Evolutionary conservation across 2,329 filamentous ascomycete species (phyloP), one percentile per base, ranked within the genome.

Genomic region (Calonectria henricotiae): DNA sequence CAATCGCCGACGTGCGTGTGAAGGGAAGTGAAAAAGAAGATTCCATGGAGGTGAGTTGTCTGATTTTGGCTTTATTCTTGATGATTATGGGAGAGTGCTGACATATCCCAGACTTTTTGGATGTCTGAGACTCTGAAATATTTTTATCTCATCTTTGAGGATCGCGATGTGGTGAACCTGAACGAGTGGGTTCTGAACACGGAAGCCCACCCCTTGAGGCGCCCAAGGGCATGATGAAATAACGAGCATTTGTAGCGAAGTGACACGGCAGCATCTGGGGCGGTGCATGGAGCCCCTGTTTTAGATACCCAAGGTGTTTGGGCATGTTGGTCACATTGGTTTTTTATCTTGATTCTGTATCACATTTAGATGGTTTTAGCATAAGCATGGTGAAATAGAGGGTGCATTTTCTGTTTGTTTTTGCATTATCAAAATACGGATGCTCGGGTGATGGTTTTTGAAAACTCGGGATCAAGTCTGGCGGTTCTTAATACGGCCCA

Each of bases 101-200:
- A 78, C 67, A n/a, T 49, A 32, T 27, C 35, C 32, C 58, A 86
- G 84, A 87, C 86, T 65, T 94, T 94, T 78, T 95, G 93, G 91
- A 85, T 93, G 75, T 90, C 90, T 3, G 92, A 95, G 84, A 95
- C 92, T 46, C 81, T 94, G 74, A 95, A 94, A 82, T 94, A 94
- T 76, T 94, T 94, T 71, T 95, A 92, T 75, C 82, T 94, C 67
- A 87, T 93, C 20, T 95, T 93, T 74, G 89, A 89, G 55, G 88
- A 92, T 65, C 88, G 90, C 3, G 84, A 87, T 13, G 78, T 90
- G 25, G 84, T 93, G 35, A 92, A 87, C 80, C 81, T 95, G 76
- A 92, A 95, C 79, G 88, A 93, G 8, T 94, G 88, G 84, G 91
- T 94, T 64, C 82, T 91, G 55, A 89, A 89, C 78, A 89, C 88